phyloP scores from a whole-genome alignment of 179 eudicot species.

The Silene noctiflora region DNA sequence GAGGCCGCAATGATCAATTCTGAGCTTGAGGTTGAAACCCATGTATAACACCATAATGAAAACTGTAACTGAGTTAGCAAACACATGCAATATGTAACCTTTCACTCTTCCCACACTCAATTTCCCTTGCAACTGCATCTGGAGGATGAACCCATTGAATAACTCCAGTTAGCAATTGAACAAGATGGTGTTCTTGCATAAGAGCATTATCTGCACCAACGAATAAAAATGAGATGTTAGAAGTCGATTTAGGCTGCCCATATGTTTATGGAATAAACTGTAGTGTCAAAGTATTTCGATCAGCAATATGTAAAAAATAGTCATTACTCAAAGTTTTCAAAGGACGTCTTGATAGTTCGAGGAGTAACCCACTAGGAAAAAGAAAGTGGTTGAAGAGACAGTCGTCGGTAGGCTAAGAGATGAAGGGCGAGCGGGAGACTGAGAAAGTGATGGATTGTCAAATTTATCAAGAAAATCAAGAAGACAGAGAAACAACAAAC shows the following conservation, averaged over 20 bases:
- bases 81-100: slow-evolving; percentile 44
- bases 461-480: too few relatives aligned
- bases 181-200: slow-evolving; percentile 74
- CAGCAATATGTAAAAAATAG: not conserved
- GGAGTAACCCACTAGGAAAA: too few relatives aligned
- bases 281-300: not conserved
- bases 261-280: slow-evolving; percentile 9
- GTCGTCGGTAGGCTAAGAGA: too few relatives aligned
- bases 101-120: slow-evolving; percentile 85
- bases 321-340: too few relatives aligned
- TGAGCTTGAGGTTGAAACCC: too few relatives aligned
- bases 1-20: too few relatives aligned
- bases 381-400: too few relatives aligned
- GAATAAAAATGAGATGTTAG: slow-evolving; percentile 13
- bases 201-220: slow-evolving; percentile 50
- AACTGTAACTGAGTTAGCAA: slow-evolving; percentile 1
- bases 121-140: slow-evolving; percentile 58
- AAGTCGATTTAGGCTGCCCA: not conserved
- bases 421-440: too few relatives aligned
- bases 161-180: slow-evolving; percentile 72
- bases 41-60: not conserved
- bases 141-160: slow-evolving; percentile 88
- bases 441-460: too few relatives aligned
- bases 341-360: too few relatives aligned
- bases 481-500: not conserved